A percentile compares a stretch with the other conserved stretches of the same genome.
These are phyloP conservation scores for Ustilago trichophora DNA, from an alignment of 1,284 basidiomycete genomes.

Conservation along the genomic window DNA sequence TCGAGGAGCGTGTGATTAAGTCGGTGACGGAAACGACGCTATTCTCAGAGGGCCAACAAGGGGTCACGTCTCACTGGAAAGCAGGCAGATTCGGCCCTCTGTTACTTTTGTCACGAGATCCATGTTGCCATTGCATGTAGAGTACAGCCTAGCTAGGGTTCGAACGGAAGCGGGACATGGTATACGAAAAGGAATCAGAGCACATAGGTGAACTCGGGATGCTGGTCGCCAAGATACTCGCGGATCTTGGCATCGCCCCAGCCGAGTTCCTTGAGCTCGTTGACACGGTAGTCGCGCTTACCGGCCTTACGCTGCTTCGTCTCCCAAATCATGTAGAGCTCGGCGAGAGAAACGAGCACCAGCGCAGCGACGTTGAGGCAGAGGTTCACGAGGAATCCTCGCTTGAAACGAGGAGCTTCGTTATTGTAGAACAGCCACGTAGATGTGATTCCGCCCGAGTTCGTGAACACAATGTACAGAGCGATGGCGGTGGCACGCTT, in stretches of 20 bases:
- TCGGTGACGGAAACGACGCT: no score
- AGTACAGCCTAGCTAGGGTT: no score
- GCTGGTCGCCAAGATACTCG: constrained; percentile 56
- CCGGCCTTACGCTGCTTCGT: constrained; percentile 39
- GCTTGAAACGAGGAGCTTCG: constrained; percentile 43
- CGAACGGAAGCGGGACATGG: neutral
- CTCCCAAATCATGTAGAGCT: constrained; percentile 53
- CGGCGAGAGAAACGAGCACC: constrained; percentile 36
- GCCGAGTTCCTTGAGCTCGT: constrained; percentile 31
- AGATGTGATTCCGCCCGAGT: constrained; percentile 50
- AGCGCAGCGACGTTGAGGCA: constrained; percentile 37
- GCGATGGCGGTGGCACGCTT: constrained; percentile 57
- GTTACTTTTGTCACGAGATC: no score
- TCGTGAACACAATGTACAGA: constrained; percentile 55
- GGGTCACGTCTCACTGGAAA: no score
- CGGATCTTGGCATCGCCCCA: constrained; percentile 51
- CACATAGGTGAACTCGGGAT: constrained; percentile 53
- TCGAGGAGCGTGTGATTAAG: no score
- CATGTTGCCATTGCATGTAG: no score
- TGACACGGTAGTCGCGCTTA: constrained; percentile 47
- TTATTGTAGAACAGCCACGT: constrained; percentile 53
- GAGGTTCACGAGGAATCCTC: constrained; percentile 54
- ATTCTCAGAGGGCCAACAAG: no score
- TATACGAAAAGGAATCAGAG: constrained; percentile 17
- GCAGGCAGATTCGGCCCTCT: no score